Percentiles rank a stretch among this genome's conserved stretches.
Conservation (phyloP, 73 alveolate species). For the Paramecium tetraurelia region DNA sequence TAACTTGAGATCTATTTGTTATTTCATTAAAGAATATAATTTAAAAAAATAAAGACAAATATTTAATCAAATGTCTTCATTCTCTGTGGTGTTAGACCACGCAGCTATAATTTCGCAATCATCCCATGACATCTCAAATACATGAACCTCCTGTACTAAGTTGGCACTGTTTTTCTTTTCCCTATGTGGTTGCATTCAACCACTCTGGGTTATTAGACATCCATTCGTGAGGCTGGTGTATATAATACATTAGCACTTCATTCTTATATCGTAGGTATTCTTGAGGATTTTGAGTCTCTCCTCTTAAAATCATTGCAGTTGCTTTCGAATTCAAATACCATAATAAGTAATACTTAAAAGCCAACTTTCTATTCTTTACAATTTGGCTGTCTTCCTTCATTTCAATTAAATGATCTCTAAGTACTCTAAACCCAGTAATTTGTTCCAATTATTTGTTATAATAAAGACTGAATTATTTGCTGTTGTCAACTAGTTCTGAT, state of each 20-base stretch:
- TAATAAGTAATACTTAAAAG: background rate
- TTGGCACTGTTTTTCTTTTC: background rate
- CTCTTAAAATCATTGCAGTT: constrained; percentile 11
- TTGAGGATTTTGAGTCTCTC: background rate
- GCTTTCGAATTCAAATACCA: constrained; percentile 25
- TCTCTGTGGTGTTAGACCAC: constrained; percentile 13
- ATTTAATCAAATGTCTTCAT: constrained; percentile 3
- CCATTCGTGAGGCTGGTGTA: constrained; percentile 33
- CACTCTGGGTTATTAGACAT: constrained; percentile 23
- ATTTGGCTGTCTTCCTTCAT: background rate
- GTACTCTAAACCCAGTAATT: constrained; percentile 38
- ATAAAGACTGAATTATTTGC: background rate
- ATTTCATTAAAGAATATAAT: background rate
- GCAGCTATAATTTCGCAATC: background rate
- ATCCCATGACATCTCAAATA: background rate
- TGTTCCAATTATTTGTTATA: background rate
- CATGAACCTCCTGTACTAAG: background rate
- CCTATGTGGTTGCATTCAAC: background rate
- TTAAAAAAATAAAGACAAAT: background rate
- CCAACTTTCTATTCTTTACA: background rate
- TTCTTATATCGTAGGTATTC: constrained; percentile 25
- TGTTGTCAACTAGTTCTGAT: constrained; percentile 13
- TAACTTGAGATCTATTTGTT: background rate
- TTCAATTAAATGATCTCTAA: background rate
- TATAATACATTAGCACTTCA: constrained; percentile 12